Conservation (phyloP, 2,329 filamentous ascomycete species). For the Colletotrichum coccodes region DNA sequence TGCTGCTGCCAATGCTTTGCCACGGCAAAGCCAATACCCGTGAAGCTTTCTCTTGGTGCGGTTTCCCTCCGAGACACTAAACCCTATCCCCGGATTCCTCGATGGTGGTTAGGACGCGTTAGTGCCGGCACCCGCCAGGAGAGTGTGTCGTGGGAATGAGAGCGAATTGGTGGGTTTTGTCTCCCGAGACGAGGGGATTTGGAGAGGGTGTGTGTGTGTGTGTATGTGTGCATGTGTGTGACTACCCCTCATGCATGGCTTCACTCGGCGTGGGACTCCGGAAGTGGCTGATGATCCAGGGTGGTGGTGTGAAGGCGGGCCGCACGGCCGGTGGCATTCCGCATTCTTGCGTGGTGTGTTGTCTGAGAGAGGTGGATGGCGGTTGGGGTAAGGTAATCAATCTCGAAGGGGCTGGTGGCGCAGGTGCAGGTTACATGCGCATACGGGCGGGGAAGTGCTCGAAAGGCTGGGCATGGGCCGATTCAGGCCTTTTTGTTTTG, state of each 20-base stretch:
- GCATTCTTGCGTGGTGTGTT: neutral
- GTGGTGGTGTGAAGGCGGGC: slow-evolving; percentile 6
- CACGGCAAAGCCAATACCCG: neutral
- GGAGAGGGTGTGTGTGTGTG: no score
- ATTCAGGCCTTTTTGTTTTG: neutral
- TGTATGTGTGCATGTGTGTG: no score
- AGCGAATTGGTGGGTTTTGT: neutral
- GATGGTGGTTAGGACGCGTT: neutral
- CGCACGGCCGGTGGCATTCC: slow-evolving; percentile 7
- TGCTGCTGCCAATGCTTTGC: neutral
- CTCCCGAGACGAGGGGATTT: no score
- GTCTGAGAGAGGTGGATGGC: neutral
- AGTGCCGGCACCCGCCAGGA: slow-evolving; percentile 2
- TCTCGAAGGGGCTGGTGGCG: no score
- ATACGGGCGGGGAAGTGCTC: no score
- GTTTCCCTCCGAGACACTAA: neutral
- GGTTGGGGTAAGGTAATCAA: no score
- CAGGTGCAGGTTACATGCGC: no score
- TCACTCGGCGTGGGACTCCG: neutral
- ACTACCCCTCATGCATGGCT: neutral
- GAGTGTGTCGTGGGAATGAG: neutral
- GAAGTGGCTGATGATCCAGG: no score
- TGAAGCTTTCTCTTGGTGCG: neutral
- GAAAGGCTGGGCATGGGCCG: neutral
- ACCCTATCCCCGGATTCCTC: neutral